Evolutionary conservation across 2,329 filamentous ascomycete genomes (phyloP).

Genomic region (Tothia fuscella): DNA sequence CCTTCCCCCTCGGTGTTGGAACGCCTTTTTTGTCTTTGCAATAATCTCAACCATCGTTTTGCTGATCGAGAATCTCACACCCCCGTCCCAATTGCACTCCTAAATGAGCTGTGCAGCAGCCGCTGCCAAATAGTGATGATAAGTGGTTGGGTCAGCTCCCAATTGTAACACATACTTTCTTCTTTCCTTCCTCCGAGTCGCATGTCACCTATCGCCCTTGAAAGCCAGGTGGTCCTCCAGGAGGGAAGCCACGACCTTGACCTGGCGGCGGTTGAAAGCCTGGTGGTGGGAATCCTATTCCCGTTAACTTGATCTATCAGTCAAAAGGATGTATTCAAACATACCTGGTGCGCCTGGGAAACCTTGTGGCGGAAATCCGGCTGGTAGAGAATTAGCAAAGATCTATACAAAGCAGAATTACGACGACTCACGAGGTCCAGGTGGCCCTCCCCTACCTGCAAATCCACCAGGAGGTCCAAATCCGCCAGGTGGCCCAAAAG

Average conservation of each 20-base stretch:
- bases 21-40: no score
- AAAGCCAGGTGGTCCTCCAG: slow-evolving; percentile 10
- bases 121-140: no score
- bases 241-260: slow-evolving; percentile 13
- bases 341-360: slow-evolving; percentile 38
- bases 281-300: slow-evolving; percentile 40
- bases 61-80: no score
- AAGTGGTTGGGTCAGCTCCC: no score
- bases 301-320: slow-evolving; percentile 26
- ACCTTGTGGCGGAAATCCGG: slow-evolving; percentile 28
- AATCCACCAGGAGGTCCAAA: slow-evolving; percentile 27
- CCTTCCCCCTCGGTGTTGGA: no score
- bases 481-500: slow-evolving; percentile 18
- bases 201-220: no score
- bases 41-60: no score
- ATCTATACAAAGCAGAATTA: slow-evolving; percentile 10
- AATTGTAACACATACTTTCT: no score
- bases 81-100: no score
- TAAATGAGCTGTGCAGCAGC: no score
- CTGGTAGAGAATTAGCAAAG: slow-evolving; percentile 15
- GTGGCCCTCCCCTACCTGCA: slow-evolving; percentile 8
- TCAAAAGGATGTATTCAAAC: slow-evolving; percentile 23
- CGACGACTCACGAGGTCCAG: slow-evolving; percentile 20
- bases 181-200: no score
- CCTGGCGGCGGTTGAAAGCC: slow-evolving; percentile 53